Evolutionary conservation across 148 eudicot genomes (phyloP), one percentile per base, ranked within the genome.

Genomic region (Rhododendron molle): DNA sequence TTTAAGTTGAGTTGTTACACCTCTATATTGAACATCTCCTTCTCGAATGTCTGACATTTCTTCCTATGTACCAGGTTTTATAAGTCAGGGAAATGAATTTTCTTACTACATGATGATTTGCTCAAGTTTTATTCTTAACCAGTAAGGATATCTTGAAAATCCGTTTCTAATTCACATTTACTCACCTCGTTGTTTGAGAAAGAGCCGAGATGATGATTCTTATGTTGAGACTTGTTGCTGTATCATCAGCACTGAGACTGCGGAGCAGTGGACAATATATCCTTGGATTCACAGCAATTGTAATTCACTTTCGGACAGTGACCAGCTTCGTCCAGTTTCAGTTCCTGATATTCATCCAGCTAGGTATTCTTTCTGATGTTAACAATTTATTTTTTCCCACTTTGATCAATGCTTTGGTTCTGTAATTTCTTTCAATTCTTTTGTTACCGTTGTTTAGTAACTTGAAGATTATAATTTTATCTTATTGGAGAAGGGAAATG

Each of bases 71-170:
- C 76, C 93, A 95, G 99, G 99, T 85, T 97, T 97, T 78, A 82
- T 89, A 71, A 92, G 94, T 90, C 99, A 97, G 91, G 99, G 99
- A 81, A 97, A 95, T 86, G 98, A 95, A 83, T 94, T 97, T 89
- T 97, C 99, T 82, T 97, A 97, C 91, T 97, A 97, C 93, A 97
- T 97, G 99, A 97, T 97, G 98, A 95, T 95, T 85, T 97, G 99
- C 92, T 97, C 99, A 76, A 95, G 91, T 89, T 97, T 95, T 88
- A 94, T 97, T 83, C 95, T 97, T n/a, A 97, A 97, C 91, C 86
- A 90, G 99, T 95, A 91, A 91, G 98, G 49, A 84, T 36, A 47
- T 73, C 54, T 20, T 78, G 76, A 65, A 52, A 81, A 60, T 84
- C 76, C 78, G 50, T 85, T 81, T 52, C 44, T 71, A 16, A 47